Evolutionary conservation across 2,329 filamentous ascomycete species (phyloP).

Genomic region (Cylindrodendrum hubeiense): DNA sequence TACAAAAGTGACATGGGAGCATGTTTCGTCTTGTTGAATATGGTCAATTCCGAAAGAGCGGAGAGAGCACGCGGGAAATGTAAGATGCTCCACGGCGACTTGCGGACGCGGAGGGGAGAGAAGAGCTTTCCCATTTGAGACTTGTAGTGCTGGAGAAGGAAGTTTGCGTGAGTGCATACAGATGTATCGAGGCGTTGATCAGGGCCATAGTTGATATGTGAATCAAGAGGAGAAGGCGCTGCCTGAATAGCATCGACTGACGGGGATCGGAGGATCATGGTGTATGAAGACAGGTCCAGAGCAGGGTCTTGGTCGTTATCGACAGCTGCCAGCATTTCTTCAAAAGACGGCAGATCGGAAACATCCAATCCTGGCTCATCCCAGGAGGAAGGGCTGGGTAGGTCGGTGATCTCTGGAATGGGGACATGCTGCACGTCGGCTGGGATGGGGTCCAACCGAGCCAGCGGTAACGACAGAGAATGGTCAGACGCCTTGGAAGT

Average conservation of each 20-base stretch:
- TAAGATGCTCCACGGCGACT: conserved; percentile 11
- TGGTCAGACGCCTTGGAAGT: neutral
- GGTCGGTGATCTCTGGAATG: neutral
- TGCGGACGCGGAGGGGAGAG: conserved; percentile 3
- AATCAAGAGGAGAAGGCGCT: neutral
- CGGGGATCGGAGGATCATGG: neutral
- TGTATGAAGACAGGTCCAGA: conserved; percentile 3
- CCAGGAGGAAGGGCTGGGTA: neutral
- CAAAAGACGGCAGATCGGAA: neutral
- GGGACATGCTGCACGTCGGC: neutral
- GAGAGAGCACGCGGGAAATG: conserved; percentile 12
- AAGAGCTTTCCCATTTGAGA: conserved; percentile 2
- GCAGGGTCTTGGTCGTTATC: neutral
- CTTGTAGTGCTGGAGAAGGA: conserved; percentile 12
- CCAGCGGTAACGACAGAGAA: neutral
- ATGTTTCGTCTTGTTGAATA: conserved; percentile 12
- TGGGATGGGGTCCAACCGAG: neutral
- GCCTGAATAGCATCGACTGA: neutral
- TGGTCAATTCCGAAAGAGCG: conserved; percentile 5
- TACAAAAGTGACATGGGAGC: conserved; percentile 2
- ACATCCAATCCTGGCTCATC: neutral
- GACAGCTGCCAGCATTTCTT: neutral
- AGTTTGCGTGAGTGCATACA: neutral
- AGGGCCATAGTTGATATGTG: neutral
- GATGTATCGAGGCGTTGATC: neutral